Percentiles rank a stretch among this genome's conserved stretches.
Conservation (phyloP, 495 filamentous ascomycete species). For the Xylaria castorea region DNA sequence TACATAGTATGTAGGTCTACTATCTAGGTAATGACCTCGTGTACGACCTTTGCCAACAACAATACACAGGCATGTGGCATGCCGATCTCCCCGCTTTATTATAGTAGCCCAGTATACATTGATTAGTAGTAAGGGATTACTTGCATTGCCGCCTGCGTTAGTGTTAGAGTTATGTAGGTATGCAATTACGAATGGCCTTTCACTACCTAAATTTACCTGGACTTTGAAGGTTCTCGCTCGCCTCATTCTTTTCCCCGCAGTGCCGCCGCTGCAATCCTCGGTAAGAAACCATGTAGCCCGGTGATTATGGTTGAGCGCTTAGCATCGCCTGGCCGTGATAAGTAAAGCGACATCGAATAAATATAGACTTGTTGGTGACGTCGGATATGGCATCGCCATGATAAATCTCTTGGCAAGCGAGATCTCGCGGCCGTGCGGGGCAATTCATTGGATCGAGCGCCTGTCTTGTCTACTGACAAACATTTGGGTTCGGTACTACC, state of each 20-base stretch:
- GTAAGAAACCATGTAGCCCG: neutral
- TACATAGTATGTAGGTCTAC: neutral
- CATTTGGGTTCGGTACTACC: conserved; percentile 3
- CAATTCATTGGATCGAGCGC: neutral
- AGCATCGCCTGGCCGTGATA: neutral
- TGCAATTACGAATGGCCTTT: too few relatives aligned
- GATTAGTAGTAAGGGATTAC: neutral
- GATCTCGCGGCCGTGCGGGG: neutral
- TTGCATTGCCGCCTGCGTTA: neutral
- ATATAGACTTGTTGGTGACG: neutral
- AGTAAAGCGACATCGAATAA: neutral
- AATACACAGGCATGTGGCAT: neutral
- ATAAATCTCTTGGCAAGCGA: neutral
- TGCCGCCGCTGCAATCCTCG: neutral
- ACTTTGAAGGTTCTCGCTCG: neutral
- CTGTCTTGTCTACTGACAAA: conserved; percentile 6
- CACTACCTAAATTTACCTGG: too few relatives aligned
- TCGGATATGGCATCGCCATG: neutral
- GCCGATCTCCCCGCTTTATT: conserved; percentile 1
- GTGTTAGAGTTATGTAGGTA: too few relatives aligned
- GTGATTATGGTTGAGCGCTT: neutral
- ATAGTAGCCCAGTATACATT: neutral
- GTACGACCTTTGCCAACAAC: neutral
- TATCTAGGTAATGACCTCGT: neutral
- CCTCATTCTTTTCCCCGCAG: neutral